Evolutionary conservation across 2,329 filamentous ascomycete genomes (phyloP).

Genomic region (Pseudogymnoascus sp.): DNA sequence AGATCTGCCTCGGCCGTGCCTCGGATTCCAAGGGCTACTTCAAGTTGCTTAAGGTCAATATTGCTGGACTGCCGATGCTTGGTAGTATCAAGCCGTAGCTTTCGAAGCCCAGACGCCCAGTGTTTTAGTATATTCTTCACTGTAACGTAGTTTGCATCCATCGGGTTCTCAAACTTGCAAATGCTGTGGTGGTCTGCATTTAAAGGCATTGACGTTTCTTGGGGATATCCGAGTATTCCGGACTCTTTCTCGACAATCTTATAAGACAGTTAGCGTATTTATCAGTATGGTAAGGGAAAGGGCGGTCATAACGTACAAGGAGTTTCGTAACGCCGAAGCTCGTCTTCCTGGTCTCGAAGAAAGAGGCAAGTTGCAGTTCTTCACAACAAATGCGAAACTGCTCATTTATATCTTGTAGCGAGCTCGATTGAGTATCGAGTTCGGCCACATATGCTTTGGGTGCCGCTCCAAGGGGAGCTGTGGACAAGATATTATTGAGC

Average conservation of each 20-base stretch:
- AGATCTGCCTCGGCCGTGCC: slow-evolving; percentile 15
- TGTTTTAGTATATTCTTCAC: slow-evolving; percentile 22
- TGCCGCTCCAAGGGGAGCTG: background rate
- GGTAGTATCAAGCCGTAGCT: background rate
- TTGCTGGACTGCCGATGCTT: background rate
- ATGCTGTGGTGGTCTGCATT: slow-evolving; percentile 35
- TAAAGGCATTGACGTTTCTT: slow-evolving; percentile 33
- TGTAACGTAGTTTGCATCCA: slow-evolving; percentile 33
- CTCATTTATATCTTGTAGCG: slow-evolving; percentile 36
- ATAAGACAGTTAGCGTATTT: slow-evolving; percentile 18
- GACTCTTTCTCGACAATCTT: slow-evolving; percentile 34
- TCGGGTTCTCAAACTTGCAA: slow-evolving; percentile 33
- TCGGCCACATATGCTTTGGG: slow-evolving; percentile 34
- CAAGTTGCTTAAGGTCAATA: background rate
- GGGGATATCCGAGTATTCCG: slow-evolving; percentile 34
- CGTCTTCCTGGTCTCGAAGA: slow-evolving; percentile 36
- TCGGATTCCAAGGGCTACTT: background rate
- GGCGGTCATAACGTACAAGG: background rate
- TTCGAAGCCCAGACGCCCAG: background rate
- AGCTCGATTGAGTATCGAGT: slow-evolving; percentile 30
- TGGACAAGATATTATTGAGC: slow-evolving; percentile 23
- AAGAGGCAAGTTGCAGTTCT: slow-evolving; percentile 28
- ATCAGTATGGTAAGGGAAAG: background rate
- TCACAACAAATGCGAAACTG: slow-evolving; percentile 29
- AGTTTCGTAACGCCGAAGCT: slow-evolving; percentile 22